Conservation (phyloP, 805 yeast genomes). For the Candida sonorensis region DNA sequence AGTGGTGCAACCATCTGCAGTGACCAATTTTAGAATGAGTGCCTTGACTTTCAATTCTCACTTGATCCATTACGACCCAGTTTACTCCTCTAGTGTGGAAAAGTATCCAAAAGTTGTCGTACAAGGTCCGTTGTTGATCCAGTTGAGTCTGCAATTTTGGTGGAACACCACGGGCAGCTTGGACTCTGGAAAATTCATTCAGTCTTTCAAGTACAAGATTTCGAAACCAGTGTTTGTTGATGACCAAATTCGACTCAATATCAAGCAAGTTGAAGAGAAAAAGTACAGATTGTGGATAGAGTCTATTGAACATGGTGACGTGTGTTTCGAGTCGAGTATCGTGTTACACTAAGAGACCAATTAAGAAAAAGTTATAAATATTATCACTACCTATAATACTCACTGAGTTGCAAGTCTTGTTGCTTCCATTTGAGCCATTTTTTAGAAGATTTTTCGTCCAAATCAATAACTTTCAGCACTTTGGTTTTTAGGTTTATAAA, state of each 20-base stretch:
- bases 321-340: constrained; percentile 14
- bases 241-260: constrained; percentile 26
- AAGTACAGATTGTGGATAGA: constrained; percentile 24
- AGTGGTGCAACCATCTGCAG: constrained; percentile 31
- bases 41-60: constrained; percentile 81
- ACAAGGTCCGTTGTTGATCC: constrained; percentile 78
- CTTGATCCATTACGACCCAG: constrained; percentile 65
- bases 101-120: constrained; percentile 55
- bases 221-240: constrained; percentile 42
- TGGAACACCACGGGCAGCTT: constrained; percentile 3
- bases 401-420: constrained; percentile 16
- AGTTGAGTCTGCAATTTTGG: constrained; percentile 48
- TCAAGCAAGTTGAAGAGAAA: constrained; percentile 3
- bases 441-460: constrained; percentile 39
- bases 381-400: too few species aligned
- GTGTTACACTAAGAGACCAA: constrained; percentile 2
- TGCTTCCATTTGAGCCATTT: constrained; percentile 40
- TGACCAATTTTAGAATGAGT: constrained; percentile 55
- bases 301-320: constrained; percentile 1
- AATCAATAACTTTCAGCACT: constrained; percentile 32
- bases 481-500: constrained; percentile 32
- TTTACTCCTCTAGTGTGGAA: constrained; percentile 49
- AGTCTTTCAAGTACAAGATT: constrained; percentile 41
- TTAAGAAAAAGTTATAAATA: too few species aligned
- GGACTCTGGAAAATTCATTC: constrained; percentile 11